phyloP scores from a whole-genome alignment of 1,139 yeast species.

The Diutina scorzettiae region DNA sequence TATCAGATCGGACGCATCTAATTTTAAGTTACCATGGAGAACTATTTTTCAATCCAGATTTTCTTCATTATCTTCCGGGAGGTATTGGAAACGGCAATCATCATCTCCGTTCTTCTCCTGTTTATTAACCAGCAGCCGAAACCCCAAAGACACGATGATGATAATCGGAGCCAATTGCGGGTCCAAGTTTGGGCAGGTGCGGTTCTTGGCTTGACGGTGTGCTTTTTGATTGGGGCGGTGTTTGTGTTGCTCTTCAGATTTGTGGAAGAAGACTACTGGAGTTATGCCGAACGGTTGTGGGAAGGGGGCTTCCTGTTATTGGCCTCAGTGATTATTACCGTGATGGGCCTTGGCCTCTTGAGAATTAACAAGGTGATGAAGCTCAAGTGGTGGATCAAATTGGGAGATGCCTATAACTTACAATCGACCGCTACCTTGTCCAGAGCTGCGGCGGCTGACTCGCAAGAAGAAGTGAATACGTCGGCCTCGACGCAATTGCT shows the following conservation, averaged over 20 bases:
- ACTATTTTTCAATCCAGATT: constrained; percentile 43
- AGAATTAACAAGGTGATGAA: constrained; percentile 74
- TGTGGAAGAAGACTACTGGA: constrained; percentile 30
- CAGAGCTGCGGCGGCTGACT: background rate
- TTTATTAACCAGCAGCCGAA: constrained; percentile 13
- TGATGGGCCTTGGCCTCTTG: constrained; percentile 82
- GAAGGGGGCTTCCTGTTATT: constrained; percentile 79
- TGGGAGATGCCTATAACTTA: constrained; percentile 6
- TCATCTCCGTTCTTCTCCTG: constrained; percentile 31
- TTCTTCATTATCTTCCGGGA: constrained; percentile 34
- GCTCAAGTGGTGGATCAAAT: constrained; percentile 63
- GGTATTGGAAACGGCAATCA: constrained; percentile 34
- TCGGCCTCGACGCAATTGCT: background rate
- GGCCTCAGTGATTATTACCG: constrained; percentile 69
- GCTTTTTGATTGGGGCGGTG: constrained; percentile 63
- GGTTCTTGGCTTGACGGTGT: constrained; percentile 54
- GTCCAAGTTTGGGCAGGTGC: constrained; percentile 85
- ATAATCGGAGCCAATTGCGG: constrained; percentile 19
- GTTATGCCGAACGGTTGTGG: constrained; percentile 70
- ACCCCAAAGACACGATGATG: background rate
- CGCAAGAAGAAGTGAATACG: background rate
- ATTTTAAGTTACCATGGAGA: constrained; percentile 22
- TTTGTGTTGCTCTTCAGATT: constrained; percentile 69
- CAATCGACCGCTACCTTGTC: background rate
- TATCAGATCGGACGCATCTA: no score